Percentiles rank a stretch among this genome's conserved stretches.
Conservation (phyloP, 2,329 filamentous ascomycete genomes). For the Epichloe typhina region DNA sequence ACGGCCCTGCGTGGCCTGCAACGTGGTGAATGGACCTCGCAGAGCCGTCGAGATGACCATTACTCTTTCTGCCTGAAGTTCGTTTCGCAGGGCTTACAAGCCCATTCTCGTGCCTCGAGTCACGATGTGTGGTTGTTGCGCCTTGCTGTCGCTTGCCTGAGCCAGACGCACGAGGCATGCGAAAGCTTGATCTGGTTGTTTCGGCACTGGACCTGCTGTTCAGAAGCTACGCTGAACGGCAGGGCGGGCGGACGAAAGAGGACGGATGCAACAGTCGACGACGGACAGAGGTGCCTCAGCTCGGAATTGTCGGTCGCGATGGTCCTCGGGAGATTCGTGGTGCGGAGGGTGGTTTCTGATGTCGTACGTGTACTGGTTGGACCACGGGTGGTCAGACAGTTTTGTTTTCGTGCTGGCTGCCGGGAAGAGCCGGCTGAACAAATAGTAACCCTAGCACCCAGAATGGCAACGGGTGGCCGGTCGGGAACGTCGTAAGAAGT, state of each 20-base stretch:
- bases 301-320: neutral
- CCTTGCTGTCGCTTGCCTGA: constrained; percentile 49
- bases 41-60: constrained; percentile 29
- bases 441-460: neutral
- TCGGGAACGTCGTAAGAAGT: neutral
- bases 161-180: constrained; percentile 49
- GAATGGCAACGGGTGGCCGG: neutral
- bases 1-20: constrained; percentile 19
- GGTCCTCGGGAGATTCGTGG: neutral
- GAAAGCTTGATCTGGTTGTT: constrained; percentile 11
- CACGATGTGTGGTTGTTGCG: constrained; percentile 50
- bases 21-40: constrained; percentile 21
- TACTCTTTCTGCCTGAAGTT: constrained; percentile 30
- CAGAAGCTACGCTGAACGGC: neutral
- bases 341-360: neutral
- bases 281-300: neutral
- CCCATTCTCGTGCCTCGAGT: constrained; percentile 76
- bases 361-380: neutral
- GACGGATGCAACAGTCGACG: neutral
- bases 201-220: neutral
- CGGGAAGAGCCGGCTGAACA: neutral
- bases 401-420: neutral
- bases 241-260: neutral
- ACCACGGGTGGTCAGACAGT: neutral
- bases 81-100: constrained; percentile 48